These are phyloP conservation scores for Magnusiomyces suaveolens DNA, from an alignment of 1,139 yeast genomes.

Conservation along the genomic window DNA sequence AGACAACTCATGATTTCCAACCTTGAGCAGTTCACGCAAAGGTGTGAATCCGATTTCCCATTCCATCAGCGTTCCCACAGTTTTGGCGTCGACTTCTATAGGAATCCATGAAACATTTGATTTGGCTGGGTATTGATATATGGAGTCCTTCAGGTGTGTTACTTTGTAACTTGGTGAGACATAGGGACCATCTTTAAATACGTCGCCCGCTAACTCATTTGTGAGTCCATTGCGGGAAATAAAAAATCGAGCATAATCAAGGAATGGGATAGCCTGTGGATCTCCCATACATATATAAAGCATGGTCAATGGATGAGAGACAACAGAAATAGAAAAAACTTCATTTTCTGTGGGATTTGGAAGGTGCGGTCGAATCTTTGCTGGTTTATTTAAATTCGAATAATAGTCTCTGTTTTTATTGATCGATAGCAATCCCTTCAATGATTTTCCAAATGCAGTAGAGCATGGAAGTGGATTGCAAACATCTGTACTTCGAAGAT, in stretches of 20 bases:
- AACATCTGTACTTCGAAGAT: conserved; percentile 4
- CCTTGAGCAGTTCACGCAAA: not conserved
- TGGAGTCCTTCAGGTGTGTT: conserved; percentile 9
- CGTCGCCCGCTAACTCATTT: not conserved
- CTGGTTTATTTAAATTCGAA: not conserved
- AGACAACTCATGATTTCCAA: no score
- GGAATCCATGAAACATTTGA: conserved; percentile 11
- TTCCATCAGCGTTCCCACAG: not conserved
- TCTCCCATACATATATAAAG: not conserved
- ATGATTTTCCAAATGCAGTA: accelerated
- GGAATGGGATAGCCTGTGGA: conserved; percentile 2
- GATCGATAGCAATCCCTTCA: no score
- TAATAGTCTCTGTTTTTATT: not conserved
- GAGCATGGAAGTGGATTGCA: conserved; percentile 2
- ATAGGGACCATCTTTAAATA: not conserved
- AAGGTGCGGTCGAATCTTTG: not conserved
- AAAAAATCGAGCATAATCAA: conserved; percentile 2
- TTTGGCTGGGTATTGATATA: conserved; percentile 2
- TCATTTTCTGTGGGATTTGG: conserved; percentile 1
- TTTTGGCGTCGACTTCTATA: not conserved
- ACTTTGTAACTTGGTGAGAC: not conserved
- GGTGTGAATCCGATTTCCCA: conserved; percentile 10
- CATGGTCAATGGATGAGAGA: conserved; percentile 9
- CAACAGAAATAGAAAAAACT: conserved; percentile 2
- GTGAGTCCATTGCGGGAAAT: not conserved